Evolutionary conservation across 1,284 basidiomycete genomes (phyloP).

Genomic region (Moesziomyces sp.): DNA sequence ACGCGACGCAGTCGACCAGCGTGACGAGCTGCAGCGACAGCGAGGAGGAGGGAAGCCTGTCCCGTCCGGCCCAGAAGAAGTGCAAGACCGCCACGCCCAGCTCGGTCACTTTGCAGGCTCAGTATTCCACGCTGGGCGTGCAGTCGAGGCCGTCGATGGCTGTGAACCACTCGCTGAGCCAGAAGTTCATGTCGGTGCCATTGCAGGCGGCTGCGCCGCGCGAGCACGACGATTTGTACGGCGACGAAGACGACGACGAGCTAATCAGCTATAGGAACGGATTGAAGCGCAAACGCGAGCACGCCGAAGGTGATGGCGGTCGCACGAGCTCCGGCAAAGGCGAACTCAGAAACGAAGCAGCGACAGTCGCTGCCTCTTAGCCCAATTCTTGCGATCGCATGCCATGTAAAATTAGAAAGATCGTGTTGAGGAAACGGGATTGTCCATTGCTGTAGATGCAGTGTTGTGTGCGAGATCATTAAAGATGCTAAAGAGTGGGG

Average conservation of each 20-base stretch:
- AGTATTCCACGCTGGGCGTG: neutral
- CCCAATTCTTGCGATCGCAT: neutral
- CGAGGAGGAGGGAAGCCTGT: constrained; percentile 2
- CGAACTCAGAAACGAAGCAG: neutral
- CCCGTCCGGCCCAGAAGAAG: constrained; percentile 4
- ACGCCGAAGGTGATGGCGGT: neutral
- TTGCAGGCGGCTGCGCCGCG: constrained; percentile 10
- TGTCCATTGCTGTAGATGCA: constrained; percentile 4
- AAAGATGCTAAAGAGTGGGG: neutral
- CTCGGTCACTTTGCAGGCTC: no score
- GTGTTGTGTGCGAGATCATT: neutral
- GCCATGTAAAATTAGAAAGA: no score
- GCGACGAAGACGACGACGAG: constrained; percentile 32
- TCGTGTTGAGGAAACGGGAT: neutral
- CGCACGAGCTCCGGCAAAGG: no score
- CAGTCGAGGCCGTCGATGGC: no score
- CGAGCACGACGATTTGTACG: constrained; percentile 21
- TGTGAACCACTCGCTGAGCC: no score
- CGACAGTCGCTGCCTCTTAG: neutral
- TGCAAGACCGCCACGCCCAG: neutral
- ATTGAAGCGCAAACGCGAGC: constrained; percentile 12
- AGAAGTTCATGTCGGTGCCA: constrained; percentile 7
- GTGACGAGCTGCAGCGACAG: constrained; percentile 10
- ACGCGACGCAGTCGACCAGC: constrained; percentile 7
- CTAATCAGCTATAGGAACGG: constrained; percentile 16